Evolutionary conservation across 75 land plant species (phyloP), one percentile per base, ranked within the genome.

Genomic region (Sequoiadendron giganteum): DNA sequence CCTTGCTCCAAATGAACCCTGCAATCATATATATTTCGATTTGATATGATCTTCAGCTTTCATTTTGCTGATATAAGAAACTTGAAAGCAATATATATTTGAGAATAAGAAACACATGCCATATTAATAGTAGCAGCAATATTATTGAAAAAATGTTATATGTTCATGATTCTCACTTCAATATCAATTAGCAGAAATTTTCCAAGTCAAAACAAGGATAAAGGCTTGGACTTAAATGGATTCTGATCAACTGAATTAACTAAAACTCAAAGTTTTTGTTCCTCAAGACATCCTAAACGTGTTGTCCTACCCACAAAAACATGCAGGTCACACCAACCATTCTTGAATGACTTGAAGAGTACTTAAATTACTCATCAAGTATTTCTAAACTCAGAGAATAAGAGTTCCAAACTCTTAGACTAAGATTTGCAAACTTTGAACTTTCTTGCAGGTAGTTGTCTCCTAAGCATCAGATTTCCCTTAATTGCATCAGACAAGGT

Each of bases 1-100:
- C 95, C 99, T 89, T 97, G 96, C 91, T 95, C 93, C 92, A 97
- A 84, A 68, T 87, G 83, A 30, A 97, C 97, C 84, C 99, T 97
- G 89, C n/a, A 87, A 75, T 72, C 54, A 54, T 40, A 61, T 56
- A 40, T 43, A 77, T 85, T n/a, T 85, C 34, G 14, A 49, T 54
- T 85, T 48, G 61, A n/a, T 85, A 43, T 25, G 36, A 43, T n/a
- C 68, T 61, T 78, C 19, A 6, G 43, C 48, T 82, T 82, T 52
- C 48, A 82, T 48, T 45, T 82, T 82, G 52, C 32, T 82, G 34
- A 47, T n/a, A 82, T 30, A 82, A 47, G 34, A 18, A 52, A 52
- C 55, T 13, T 52, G 16, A 52, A 82, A n/a, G 49, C 28, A 79
- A 78, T 25, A 43, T 81, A 81, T 3, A 43, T 25, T 9, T 18